phyloP scores from a whole-genome alignment of 371 early-diverging fungal species.

The Haplosporangium sp. region DNA sequence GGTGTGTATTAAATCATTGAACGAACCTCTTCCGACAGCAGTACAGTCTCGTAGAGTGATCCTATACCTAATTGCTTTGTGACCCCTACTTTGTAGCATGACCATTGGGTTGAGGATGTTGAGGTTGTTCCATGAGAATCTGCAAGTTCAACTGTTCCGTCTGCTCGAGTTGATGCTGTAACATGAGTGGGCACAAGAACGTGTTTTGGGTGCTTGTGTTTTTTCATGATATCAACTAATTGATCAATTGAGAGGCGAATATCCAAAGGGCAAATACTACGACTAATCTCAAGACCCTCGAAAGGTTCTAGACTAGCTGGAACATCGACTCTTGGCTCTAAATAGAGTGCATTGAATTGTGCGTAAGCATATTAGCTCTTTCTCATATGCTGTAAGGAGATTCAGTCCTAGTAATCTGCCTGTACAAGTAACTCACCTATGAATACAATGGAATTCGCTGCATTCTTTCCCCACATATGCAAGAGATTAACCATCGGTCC shows the following conservation, averaged over 20 bases:
- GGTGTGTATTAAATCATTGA: no score
- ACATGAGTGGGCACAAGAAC: constrained; percentile 40
- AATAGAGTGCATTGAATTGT: neutral
- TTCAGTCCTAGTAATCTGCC: neutral
- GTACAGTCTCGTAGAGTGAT: constrained; percentile 45
- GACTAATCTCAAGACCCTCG: constrained; percentile 35
- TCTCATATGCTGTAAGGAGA: neutral
- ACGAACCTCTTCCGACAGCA: constrained; percentile 51
- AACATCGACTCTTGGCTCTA: constrained; percentile 47
- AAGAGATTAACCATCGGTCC: constrained; percentile 61
- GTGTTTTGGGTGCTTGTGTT: constrained; percentile 37
- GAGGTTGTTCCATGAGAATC: constrained; percentile 39
- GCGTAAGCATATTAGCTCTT: neutral
- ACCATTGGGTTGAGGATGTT: constrained; percentile 36
- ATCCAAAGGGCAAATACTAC: constrained; percentile 38
- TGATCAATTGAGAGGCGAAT: constrained; percentile 50
- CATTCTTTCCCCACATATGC: constrained; percentile 58
- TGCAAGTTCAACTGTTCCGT: constrained; percentile 25
- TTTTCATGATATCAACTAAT: constrained; percentile 44
- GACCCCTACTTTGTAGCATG: constrained; percentile 37
- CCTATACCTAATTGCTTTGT: constrained; percentile 50
- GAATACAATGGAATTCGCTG: constrained; percentile 59
- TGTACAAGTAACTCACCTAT: constrained; percentile 48
- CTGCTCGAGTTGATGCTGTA: constrained; percentile 15
- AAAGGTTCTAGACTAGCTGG: constrained; percentile 38